These are phyloP conservation scores for Phyllosticta paracitricarpa DNA, from an alignment of 2,329 filamentous ascomycete species.

Conservation along the genomic window DNA sequence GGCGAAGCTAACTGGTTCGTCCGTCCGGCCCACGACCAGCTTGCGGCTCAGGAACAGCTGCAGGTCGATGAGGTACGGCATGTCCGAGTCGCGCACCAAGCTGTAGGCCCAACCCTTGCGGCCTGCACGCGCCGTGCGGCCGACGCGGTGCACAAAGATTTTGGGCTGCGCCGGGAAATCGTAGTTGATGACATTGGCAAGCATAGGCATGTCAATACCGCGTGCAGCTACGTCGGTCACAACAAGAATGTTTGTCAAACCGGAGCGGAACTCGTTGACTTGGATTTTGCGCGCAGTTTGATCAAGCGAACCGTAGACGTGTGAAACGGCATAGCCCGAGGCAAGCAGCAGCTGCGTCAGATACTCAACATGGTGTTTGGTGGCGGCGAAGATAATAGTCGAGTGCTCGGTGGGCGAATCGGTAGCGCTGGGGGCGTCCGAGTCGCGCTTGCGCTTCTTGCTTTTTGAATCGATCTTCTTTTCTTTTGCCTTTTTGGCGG, in stretches of 20 bases:
- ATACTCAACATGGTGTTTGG: slow-evolving; percentile 97
- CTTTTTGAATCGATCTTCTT: slow-evolving; percentile 50
- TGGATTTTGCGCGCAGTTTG: slow-evolving; percentile 88
- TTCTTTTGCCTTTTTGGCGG: slow-evolving; percentile 35
- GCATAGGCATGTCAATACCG: slow-evolving; percentile 93
- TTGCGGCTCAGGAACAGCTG: slow-evolving; percentile 88
- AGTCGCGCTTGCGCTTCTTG: slow-evolving; percentile 66
- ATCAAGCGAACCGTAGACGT: slow-evolving; percentile 89
- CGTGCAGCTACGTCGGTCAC: slow-evolving; percentile 94
- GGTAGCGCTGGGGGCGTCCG: slow-evolving; percentile 40
- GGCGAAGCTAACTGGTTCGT: slow-evolving; percentile 57
- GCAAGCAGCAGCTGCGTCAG: slow-evolving; percentile 67
- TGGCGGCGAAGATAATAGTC: slow-evolving; percentile 89
- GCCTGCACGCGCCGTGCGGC: slow-evolving; percentile 88
- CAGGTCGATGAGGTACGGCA: slow-evolving; percentile 84
- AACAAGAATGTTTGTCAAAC: slow-evolving; percentile 80
- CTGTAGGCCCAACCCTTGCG: slow-evolving; percentile 92
- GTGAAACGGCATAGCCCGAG: slow-evolving; percentile 81
- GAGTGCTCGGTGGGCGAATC: slow-evolving; percentile 79
- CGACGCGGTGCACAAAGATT: slow-evolving; percentile 91
- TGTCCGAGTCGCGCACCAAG: slow-evolving; percentile 76
- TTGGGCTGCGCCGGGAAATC: slow-evolving; percentile 96
- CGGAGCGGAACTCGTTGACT: slow-evolving; percentile 78
- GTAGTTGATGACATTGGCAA: slow-evolving; percentile 98
- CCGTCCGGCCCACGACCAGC: slow-evolving; percentile 63